Evolutionary conservation across 176 grass and related monocot species (phyloP), one percentile per base, ranked within the genome.

Genomic region (Oryza brachyantha): DNA sequence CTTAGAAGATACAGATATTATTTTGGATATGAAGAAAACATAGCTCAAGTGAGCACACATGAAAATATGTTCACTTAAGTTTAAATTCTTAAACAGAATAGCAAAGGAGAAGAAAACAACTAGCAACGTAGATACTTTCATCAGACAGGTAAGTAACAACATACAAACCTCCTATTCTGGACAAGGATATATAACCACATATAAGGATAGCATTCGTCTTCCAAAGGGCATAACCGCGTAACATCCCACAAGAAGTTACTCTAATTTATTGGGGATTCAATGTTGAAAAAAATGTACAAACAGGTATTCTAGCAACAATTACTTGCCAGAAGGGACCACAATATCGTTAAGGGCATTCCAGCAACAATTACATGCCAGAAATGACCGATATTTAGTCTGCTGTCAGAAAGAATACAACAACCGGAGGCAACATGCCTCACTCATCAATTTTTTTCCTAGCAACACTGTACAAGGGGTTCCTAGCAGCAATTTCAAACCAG

Each of bases 351-450:
- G 60, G 22, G 38, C 68, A 88, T 73, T 81, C 72, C 57, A 70
- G 70, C 37, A 81, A 43, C 60, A 80, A 83, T 78, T 71, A 85
- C 65, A 83, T 61, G 72, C 81, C 81, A 78, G 57, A 88, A 77
- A 62, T 17, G 37, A 57, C 77, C 76, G 43, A 52, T 41, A 66
- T 82, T 41, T 25, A 69, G 39, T 78, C 41, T 70, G 85, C 73
- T 48, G 58, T 60, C 70, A 70, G 89, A 80, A 76, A 86, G 36
- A 74, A 80, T 81, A 81, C 77, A 81, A 75, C 87, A 93, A 76
- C 75, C 17, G 14, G 78, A 90, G 67, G 85, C 75, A 61, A 90
- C 66, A 80, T 61, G 86, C 83, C 86, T 88, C 87, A 90, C 10
- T 13, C 75, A 86, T 79, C 45, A 29, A 75, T n/a, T 26, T 84